Conservation (phyloP, 2,329 filamentous ascomycete genomes). For the Hymenoscyphus fructigenus region DNA sequence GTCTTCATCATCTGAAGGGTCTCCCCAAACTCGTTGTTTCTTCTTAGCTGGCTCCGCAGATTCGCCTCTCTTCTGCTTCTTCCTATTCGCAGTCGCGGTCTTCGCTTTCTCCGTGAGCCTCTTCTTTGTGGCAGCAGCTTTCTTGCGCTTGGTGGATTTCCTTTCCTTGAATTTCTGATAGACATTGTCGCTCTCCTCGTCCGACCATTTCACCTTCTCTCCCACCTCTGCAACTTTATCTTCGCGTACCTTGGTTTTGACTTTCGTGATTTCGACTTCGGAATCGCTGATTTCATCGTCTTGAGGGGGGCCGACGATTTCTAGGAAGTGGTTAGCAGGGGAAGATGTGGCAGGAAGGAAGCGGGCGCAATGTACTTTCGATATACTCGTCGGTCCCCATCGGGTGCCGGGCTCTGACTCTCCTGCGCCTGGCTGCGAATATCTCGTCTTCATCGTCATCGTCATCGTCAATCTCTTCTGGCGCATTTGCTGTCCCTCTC, state of each 20-base stretch:
- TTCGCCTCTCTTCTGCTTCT: constrained; percentile 28
- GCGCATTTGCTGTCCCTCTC: neutral
- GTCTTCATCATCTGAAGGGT: constrained; percentile 31
- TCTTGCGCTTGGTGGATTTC: constrained; percentile 53
- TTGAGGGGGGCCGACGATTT: constrained; percentile 19
- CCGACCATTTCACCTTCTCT: constrained; percentile 50
- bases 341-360: neutral
- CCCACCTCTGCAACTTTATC: constrained; percentile 18
- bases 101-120: constrained; percentile 46
- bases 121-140: constrained; percentile 47
- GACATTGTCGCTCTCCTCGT: constrained; percentile 57
- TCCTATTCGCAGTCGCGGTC: constrained; percentile 31
- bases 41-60: constrained; percentile 27
- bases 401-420: constrained; percentile 2
- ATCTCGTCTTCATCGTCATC: constrained; percentile 8
- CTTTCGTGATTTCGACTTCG: constrained; percentile 23
- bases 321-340: constrained; percentile 23
- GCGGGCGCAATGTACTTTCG: constrained; percentile 21
- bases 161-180: constrained; percentile 66
- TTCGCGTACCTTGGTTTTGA: constrained; percentile 27
- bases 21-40: constrained; percentile 31
- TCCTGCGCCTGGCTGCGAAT: constrained; percentile 8
- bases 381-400: constrained; percentile 31
- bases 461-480: neutral
- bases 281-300: constrained; percentile 24